A percentile compares a stretch with the other conserved stretches of the same genome.
These are phyloP conservation scores for Alternaria ethzedia DNA, from an alignment of 2,329 filamentous ascomycete genomes.

Conservation along the genomic window DNA sequence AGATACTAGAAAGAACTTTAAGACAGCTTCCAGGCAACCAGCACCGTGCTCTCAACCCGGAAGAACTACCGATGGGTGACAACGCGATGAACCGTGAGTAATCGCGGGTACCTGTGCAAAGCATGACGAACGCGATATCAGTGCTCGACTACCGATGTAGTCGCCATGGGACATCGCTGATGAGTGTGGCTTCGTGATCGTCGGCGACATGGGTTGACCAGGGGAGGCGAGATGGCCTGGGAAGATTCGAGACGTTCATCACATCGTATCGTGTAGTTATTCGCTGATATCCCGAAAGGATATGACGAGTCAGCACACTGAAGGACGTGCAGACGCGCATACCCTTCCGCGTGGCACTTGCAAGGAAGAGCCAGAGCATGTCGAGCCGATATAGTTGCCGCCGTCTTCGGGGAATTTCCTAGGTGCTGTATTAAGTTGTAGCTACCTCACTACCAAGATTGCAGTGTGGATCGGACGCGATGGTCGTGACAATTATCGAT, in stretches of 20 bases:
- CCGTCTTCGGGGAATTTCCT: background rate
- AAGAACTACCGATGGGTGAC: background rate
- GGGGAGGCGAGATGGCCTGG: background rate
- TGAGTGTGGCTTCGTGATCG: background rate
- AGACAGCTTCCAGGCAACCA: background rate
- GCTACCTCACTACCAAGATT: background rate
- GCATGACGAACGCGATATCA: background rate
- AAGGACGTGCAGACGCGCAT: background rate
- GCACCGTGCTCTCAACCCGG: background rate
- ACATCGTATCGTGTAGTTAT: background rate
- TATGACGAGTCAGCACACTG: conserved; percentile 3
- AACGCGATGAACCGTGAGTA: background rate
- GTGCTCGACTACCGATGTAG: background rate
- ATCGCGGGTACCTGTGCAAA: background rate
- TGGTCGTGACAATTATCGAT: background rate
- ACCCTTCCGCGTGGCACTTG: background rate
- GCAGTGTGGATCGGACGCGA: background rate
- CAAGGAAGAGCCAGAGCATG: background rate
- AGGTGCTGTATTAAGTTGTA: background rate
- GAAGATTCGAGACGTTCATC: background rate
- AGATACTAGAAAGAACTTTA: background rate
- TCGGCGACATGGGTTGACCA: background rate
- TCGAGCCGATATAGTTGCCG: conserved; percentile 8
- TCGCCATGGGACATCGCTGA: background rate
- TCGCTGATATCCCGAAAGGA: background rate